These are phyloP conservation scores for Suhomyces atakaporum DNA, from an alignment of 1,139 yeast genomes.

Conservation along the genomic window DNA sequence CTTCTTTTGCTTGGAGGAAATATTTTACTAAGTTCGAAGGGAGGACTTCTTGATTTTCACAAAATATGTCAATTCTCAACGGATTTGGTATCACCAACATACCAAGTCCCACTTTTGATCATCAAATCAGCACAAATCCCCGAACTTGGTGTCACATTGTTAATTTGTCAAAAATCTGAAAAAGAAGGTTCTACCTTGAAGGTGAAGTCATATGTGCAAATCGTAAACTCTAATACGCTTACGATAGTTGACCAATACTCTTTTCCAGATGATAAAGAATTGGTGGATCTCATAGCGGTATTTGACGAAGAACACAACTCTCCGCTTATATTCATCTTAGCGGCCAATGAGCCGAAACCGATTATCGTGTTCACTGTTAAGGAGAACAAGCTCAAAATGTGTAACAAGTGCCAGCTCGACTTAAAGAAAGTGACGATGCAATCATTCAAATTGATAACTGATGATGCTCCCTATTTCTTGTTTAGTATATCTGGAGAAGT, in stretches of 20 bases:
- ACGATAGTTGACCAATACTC: conserved; percentile 12
- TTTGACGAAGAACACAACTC: conserved; percentile 3
- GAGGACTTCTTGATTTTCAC: too few species aligned
- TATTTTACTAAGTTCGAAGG: too few species aligned
- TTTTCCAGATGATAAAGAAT: conserved; percentile 14
- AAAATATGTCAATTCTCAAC: too few species aligned
- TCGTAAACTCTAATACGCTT: conserved; percentile 21
- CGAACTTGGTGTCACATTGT: conserved; percentile 16
- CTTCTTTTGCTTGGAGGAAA: not conserved
- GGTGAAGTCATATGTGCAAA: conserved; percentile 20
- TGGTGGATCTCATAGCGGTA: conserved; percentile 21
- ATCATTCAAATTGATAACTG: not conserved
- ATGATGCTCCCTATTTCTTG: conserved; percentile 5
- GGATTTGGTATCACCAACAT: not conserved
- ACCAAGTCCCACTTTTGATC: not conserved
- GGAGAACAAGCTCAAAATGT: conserved; percentile 3
- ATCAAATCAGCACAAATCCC: conserved; percentile 1
- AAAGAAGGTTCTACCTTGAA: conserved; percentile 19
- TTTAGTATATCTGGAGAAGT: conserved; percentile 8
- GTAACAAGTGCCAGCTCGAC: conserved; percentile 1
- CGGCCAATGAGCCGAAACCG: conserved; percentile 2
- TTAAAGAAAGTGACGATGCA: conserved; percentile 3
- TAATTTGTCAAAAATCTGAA: conserved; percentile 21
- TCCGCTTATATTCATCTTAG: conserved; percentile 8
- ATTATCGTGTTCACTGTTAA: conserved; percentile 5